Evolutionary conservation across 1,139 yeast species (phyloP).

Genomic region (Pichiaceae sp.): DNA sequence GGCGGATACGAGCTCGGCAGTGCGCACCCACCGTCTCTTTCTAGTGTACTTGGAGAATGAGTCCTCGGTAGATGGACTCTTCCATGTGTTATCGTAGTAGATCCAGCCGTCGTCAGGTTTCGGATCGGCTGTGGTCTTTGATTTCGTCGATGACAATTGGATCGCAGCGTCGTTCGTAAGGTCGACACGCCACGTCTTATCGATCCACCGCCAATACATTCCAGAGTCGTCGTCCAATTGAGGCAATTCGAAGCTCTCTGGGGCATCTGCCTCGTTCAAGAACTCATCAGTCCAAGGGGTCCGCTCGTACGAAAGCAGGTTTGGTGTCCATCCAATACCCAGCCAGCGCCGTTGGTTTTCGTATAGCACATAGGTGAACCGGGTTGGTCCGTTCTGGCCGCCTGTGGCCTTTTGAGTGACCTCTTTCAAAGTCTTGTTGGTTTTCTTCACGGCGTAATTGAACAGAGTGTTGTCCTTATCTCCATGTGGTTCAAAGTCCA

Average conservation of each 20-base stretch:
- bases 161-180: slow-evolving; percentile 82
- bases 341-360: slow-evolving; percentile 97
- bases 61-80: slow-evolving; percentile 81
- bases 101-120: slow-evolving; percentile 76
- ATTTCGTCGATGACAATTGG: slow-evolving; percentile 54
- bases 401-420: slow-evolving; percentile 9
- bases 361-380: slow-evolving; percentile 87
- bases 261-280: slow-evolving; percentile 72
- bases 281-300: slow-evolving; percentile 97
- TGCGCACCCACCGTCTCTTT: slow-evolving; percentile 90
- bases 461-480: slow-evolving; percentile 20
- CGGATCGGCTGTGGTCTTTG: slow-evolving; percentile 74
- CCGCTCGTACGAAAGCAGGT: slow-evolving; percentile 83
- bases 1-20: slow-evolving; percentile 69
- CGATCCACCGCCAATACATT: slow-evolving; percentile 92
- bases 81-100: slow-evolving; percentile 91
- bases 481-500: slow-evolving; percentile 60
- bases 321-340: slow-evolving; percentile 97
- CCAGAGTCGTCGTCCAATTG: slow-evolving; percentile 46
- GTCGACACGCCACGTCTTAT: slow-evolving; percentile 84
- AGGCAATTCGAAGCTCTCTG: slow-evolving; percentile 74
- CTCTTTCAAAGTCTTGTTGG: slow-evolving; percentile 14
- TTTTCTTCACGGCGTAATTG: slow-evolving; percentile 30
- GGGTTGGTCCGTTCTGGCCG: slow-evolving; percentile 38
- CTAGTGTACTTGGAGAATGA: slow-evolving; percentile 86